Evolutionary conservation across 1,139 yeast species (phyloP), one percentile per base, ranked within the genome.

Genomic region (Pichia inconspicua): DNA sequence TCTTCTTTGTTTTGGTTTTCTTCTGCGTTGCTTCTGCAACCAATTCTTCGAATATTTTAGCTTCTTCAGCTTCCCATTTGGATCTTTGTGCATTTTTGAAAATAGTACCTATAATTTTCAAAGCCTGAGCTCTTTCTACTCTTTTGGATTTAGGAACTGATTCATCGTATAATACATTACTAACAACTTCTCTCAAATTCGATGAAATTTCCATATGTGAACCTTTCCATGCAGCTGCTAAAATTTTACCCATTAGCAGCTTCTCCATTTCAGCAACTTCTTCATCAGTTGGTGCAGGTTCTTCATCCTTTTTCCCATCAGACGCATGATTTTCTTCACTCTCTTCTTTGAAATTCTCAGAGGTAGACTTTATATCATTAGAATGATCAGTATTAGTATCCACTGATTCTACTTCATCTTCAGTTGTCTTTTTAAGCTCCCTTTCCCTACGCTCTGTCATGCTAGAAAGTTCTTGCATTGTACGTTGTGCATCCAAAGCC

Each of bases 141-240:
- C 92, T 74, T 53, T 78, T 80, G 6, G 67, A 66, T 40, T 77
- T 62, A 1, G 79, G 68, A 6, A 80, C 85, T 1, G 71, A 69
- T 45, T 72, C 67, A 56, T 84, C 84, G 53, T 75, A 65, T 46
- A 92, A 70, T 5, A 89, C 82, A 43, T 67, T 69, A 62, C 89
- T 96, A 64, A 96, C 90, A 15, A 90, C 97, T 25, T 80, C 87
- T 50, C 97, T 71, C 35, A 88, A 73, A 0, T 95, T 87, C n/a
- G 92, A 78, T 62, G 86, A 92, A 50, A 90, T 85, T 65, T 90
- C 98, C 65, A 82, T 83, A 58, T 81, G 82, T 25, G 96, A 86
- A 0, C 97, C 97, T 44, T 84, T 83, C 98, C 98, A 90, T 10
- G 97, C 96, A 0, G 97, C 97, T 4, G 94, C 90, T 45, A 90